Evolutionary conservation across 768 basidiomycete genomes (phyloP), one percentile per base, ranked within the genome.

Genomic region (Serendipita vermifera): DNA sequence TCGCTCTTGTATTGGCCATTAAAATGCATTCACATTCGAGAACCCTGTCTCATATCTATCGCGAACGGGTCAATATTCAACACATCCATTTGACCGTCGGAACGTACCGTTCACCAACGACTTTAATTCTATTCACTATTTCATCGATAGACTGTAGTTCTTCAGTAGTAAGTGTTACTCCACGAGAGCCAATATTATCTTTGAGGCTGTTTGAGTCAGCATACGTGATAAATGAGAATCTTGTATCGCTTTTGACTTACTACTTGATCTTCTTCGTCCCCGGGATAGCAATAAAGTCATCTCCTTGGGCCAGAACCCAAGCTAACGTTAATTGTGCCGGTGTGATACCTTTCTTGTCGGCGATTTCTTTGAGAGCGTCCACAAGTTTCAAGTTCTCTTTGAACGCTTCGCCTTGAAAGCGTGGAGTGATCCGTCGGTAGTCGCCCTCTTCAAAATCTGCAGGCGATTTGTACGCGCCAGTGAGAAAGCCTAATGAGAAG

Each of bases 401-500:
- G 55, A 62, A 27, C 43, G 63, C 66, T 40, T 77, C n/a, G n/a
- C n/a, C 70, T 58, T 75, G 69, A 70, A 77, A 76, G 9, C 75
- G 68, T 22, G 73, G 72, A 17, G 70, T 32, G 2, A 54, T 32
- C 24, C 62, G 61, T n/a, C 76, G 71, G 31, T 69, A 58, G 58
- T 76, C 75, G 27, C 73, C 73, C 60, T 71, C 75, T 64, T 61
- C 33, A 22, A 68, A 31, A 20, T 75, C 73, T 6, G 67, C 64
- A 2, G 39, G 56, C 29, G 61, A 64, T 61, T 73, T 77, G 63
- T 80, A 71, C 32, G 72, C 64, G 0, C 79, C 79, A 0, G 76
- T 75, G 29, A 81, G 67, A 63, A 80, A 71, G 2, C 79, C 41
- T 43, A 11, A n/a, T n/a, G n/a, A n/a, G n/a, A n/a, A n/a, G n/a